A percentile compares a stretch with the other conserved stretches of the same genome.
Evolutionary conservation across 208 protist species (phyloP).

Genomic region (Wallacemonas sp.): DNA sequence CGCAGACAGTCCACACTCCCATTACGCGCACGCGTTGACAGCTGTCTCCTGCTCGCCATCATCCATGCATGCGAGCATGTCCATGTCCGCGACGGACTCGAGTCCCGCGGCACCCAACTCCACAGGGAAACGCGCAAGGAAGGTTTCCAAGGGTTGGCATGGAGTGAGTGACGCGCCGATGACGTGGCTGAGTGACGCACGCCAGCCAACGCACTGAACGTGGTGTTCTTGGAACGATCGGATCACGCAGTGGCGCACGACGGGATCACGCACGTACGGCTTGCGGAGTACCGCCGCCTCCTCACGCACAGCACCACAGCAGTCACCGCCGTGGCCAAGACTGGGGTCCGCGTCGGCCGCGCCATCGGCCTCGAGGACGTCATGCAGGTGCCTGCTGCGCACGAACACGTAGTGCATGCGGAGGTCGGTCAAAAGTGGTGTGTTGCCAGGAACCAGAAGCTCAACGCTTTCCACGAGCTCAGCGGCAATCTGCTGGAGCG

Average conservation of each 20-base stretch:
- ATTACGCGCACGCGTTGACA: no score
- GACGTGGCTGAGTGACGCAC: no score
- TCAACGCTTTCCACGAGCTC: constrained; percentile 59
- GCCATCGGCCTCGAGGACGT: constrained; percentile 24
- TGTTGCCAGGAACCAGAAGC: constrained; percentile 45
- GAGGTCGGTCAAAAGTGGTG: constrained; percentile 63
- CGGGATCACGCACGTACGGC: constrained; percentile 56
- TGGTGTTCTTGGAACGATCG: constrained; percentile 80
- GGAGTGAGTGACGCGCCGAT: not conserved
- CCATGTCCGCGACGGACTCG: constrained; percentile 38
- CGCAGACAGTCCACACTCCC: no score
- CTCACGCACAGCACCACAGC: constrained; percentile 71
- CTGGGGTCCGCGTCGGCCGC: constrained; percentile 9
- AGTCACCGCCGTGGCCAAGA: constrained; percentile 26
- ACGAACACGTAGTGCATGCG: constrained; percentile 71
- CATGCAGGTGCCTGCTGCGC: constrained; percentile 44
- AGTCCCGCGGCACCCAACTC: constrained; percentile 65
- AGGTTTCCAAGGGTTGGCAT: constrained; percentile 37
- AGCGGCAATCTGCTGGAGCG: constrained; percentile 45
- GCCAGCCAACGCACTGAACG: constrained; percentile 35
- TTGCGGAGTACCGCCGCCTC: constrained; percentile 42
- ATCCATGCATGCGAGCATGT: constrained; percentile 61
- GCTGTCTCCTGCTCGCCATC: no score
- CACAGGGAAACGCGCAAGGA: constrained; percentile 46
- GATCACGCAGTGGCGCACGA: constrained; percentile 61